phyloP scores from a whole-genome alignment of 148 eudicot species.

The Cornus suecica region DNA sequence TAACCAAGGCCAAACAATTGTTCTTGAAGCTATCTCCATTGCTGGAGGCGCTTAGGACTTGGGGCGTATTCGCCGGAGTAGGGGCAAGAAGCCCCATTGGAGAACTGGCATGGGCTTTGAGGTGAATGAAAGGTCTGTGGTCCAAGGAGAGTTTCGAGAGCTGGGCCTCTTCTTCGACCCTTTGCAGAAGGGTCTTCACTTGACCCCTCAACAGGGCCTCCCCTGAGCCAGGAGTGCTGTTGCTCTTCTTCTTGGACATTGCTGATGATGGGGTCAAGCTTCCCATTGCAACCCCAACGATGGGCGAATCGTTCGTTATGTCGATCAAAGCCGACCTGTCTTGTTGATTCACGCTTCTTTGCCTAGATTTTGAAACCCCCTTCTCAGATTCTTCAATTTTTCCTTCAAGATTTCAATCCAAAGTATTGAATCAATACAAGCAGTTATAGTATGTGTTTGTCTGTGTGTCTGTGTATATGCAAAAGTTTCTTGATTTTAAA shows the following conservation, averaged over 20 bases:
- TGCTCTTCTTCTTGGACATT: constrained; percentile 39
- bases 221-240: constrained; percentile 77
- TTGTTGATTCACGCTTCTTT: constrained; percentile 25
- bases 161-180: constrained; percentile 80
- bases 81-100: constrained; percentile 68
- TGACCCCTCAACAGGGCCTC: constrained; percentile 80
- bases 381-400: constrained; percentile 52
- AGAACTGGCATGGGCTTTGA: constrained; percentile 39
- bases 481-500: constrained; percentile 37
- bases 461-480: no score
- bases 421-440: background rate
- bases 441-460: background rate
- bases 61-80: constrained; percentile 85
- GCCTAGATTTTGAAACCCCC: constrained; percentile 30
- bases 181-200: constrained; percentile 76
- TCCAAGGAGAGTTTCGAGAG: constrained; percentile 45
- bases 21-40: constrained; percentile 19
- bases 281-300: constrained; percentile 76
- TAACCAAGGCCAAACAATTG: constrained; percentile 30
- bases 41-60: constrained; percentile 28
- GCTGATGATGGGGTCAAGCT: constrained; percentile 57
- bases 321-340: constrained; percentile 59
- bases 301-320: constrained; percentile 90
- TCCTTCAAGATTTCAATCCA: constrained; percentile 29
- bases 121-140: constrained; percentile 24